These are phyloP conservation scores for Suhomyces sp. DNA, from an alignment of 805 yeast genomes.

Conservation along the genomic window DNA sequence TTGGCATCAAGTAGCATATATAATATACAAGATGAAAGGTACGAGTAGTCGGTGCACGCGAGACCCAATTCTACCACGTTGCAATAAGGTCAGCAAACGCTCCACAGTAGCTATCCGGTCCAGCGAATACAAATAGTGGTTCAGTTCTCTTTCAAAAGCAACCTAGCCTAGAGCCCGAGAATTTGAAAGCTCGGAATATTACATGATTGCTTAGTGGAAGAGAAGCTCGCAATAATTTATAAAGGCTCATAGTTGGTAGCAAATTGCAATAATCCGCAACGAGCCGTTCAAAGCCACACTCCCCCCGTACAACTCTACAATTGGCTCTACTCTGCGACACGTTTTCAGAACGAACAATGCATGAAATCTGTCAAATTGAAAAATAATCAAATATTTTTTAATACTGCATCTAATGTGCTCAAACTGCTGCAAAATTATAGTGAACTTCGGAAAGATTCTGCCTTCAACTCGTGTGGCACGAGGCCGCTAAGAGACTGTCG, in stretches of 20 bases:
- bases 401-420: not conserved
- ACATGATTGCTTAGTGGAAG: not conserved
- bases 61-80: no score
- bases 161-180: not conserved
- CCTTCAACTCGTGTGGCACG: not conserved
- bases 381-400: no score
- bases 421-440: no score
- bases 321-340: not conserved
- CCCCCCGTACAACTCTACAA: not conserved
- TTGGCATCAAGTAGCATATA: slow-evolving; percentile 58
- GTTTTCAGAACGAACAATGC: not conserved
- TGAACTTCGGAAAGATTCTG: not conserved
- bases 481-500: not conserved
- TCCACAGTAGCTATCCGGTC: no score
- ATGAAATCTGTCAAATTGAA: not conserved
- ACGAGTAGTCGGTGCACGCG: no score
- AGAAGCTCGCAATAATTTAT: no score
- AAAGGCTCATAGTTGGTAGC: no score
- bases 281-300: not conserved
- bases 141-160: no score
- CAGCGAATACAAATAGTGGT: no score
- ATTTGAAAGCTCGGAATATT: not conserved
- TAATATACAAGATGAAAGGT: no score
- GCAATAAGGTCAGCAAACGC: no score
- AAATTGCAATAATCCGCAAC: no score